Evolutionary conservation across 805 yeast species (phyloP).

Genomic region (Saitoella complicata): DNA sequence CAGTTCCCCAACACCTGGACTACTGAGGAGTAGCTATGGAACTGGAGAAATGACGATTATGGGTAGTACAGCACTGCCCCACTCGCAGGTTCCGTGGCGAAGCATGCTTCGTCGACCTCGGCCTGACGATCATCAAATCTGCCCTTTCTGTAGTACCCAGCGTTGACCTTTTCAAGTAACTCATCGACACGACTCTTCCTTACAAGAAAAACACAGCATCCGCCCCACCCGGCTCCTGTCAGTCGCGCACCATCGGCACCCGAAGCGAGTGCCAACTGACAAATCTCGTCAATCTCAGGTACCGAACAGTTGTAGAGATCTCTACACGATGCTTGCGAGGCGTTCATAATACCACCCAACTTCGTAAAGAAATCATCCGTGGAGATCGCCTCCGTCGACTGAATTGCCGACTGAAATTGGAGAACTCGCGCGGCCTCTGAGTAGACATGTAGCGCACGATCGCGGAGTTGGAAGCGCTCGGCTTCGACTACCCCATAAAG

Average conservation of each 20-base stretch:
- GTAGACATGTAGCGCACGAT: conserved; percentile 47
- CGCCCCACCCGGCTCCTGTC: conserved; percentile 77
- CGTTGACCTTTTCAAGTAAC: no score
- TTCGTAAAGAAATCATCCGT: conserved; percentile 23
- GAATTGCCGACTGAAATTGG: conserved; percentile 29
- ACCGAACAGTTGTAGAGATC: conserved; percentile 38
- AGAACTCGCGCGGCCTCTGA: conserved; percentile 45
- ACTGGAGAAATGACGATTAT: no score
- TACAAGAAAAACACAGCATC: conserved; percentile 52
- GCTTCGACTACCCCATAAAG: conserved; percentile 28
- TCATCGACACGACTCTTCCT: not conserved
- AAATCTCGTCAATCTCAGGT: conserved; percentile 36
- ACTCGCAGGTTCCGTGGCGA: conserved; percentile 2
- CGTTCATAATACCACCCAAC: conserved; percentile 43
- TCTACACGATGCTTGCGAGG: conserved; percentile 39
- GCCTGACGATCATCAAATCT: no score
- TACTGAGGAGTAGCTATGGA: no score
- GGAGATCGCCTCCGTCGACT: conserved; percentile 13
- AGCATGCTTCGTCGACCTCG: no score
- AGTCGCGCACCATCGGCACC: conserved; percentile 54
- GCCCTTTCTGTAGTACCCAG: no score
- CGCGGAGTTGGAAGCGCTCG: conserved; percentile 37
- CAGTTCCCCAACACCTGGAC: no score
- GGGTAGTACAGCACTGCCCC: conserved; percentile 13
- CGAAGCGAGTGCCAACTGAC: conserved; percentile 34